These are phyloP conservation scores for Penicillium sp. DNA, from an alignment of 2,329 filamentous ascomycete genomes.

Conservation along the genomic window DNA sequence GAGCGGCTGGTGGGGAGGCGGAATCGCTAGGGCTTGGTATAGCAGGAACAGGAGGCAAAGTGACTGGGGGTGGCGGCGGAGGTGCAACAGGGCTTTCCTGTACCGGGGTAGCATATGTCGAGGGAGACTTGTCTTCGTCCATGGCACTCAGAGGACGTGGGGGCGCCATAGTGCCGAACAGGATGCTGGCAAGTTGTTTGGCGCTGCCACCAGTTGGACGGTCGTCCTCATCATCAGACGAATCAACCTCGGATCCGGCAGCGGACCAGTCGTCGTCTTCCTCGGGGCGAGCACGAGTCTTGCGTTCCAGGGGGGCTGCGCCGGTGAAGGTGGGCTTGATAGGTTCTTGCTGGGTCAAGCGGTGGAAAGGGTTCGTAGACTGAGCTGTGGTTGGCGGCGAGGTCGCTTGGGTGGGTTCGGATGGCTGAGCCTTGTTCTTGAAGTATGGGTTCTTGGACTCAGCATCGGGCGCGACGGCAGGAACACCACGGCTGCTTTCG, in stretches of 20 bases:
- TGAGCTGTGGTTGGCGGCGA: constrained; percentile 52
- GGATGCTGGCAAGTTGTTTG: constrained; percentile 86
- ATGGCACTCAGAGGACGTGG: constrained; percentile 82
- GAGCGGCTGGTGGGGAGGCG: constrained; percentile 29
- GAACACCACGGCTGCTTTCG: constrained; percentile 48
- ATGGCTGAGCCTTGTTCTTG: constrained; percentile 75
- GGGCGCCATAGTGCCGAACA: constrained; percentile 96
- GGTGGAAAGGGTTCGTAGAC: constrained; percentile 96
- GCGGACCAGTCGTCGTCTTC: constrained; percentile 77
- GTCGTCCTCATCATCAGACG: constrained; percentile 68
- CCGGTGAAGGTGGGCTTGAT: constrained; percentile 51
- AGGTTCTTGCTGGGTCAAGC: constrained; percentile 62
- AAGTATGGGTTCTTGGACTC: constrained; percentile 96
- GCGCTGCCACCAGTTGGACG: constrained; percentile 77
- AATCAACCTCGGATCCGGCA: constrained; percentile 73
- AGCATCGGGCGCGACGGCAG: constrained; percentile 58
- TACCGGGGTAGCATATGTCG: constrained; percentile 46
- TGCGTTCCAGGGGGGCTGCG: constrained; percentile 46
- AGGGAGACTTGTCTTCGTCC: constrained; percentile 61
- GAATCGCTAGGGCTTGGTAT: constrained; percentile 24
- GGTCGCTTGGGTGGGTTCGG: constrained; percentile 49
- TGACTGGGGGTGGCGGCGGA: constrained; percentile 50
- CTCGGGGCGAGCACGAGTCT: constrained; percentile 57
- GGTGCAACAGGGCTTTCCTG: constrained; percentile 40
- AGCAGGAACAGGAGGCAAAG: constrained; percentile 27